These are phyloP conservation scores for Macadamia integrifolia DNA, from an alignment of 164 flowering plant species.

Conservation along the genomic window DNA sequence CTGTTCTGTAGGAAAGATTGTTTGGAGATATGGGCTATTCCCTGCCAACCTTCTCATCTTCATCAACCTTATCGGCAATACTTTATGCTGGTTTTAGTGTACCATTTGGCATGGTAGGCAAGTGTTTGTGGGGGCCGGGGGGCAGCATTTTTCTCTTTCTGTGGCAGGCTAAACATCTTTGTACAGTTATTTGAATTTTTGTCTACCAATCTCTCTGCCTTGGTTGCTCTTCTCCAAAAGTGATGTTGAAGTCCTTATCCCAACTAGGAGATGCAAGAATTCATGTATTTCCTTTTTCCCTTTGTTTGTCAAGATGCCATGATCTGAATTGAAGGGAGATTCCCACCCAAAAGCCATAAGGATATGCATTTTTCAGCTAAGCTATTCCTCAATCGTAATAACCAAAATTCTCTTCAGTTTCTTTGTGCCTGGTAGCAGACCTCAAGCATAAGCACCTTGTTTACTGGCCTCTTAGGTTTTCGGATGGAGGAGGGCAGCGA, in stretches of 20 bases:
- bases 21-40: constrained; percentile 3
- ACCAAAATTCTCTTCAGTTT: background rate
- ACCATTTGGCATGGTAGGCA: background rate
- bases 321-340: constrained; percentile 1
- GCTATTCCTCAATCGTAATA: background rate
- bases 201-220: background rate
- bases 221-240: constrained; percentile 4
- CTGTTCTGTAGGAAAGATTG: constrained; percentile 9
- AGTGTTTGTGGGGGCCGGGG: background rate
- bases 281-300: background rate
- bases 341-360: background rate
- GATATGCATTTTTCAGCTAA: background rate
- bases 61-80: too few relatives aligned
- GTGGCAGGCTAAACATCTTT: constrained; percentile 5
- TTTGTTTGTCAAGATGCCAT: constrained; percentile 4
- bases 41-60: background rate
- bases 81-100: background rate
- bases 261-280: constrained; percentile 4
- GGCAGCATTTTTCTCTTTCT: background rate
- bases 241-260: background rate
- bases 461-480: too few relatives aligned
- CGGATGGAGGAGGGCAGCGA: too few relatives aligned
- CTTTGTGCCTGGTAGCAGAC: background rate
- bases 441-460: background rate
- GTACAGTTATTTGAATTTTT: constrained; percentile 13